Evolutionary conservation across 768 basidiomycete species (phyloP), one percentile per base, ranked within the genome.

Genomic region (Boletus rubropictus): DNA sequence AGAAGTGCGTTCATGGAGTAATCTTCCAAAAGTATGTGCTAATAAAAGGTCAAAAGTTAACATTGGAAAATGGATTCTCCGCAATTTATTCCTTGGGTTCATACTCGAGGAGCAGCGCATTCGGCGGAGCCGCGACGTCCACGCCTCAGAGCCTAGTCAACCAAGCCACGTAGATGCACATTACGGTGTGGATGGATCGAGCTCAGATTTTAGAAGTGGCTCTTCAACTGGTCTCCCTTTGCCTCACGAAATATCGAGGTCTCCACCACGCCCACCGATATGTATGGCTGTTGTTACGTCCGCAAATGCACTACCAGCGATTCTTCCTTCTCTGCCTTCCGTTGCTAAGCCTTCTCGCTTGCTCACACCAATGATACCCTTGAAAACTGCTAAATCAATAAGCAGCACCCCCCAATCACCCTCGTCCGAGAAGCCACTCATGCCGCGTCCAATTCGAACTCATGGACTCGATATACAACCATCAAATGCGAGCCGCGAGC

Each of bases 31-130:
- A 11, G 5, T 31, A 22, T 28, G 42, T 44, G 33, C 46, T 58
- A 36, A 57, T 50, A 37, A 11, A 12, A 14, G 36, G 29, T 42
- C 17, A 37, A 28, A 52, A 96, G 93, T 95, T 54, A 95, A 94
- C 63, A 72, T 95, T 37, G 93, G 90, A 1, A 94, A 89, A 69
- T 94, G 91, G 89, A 80, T 90, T 1, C 66, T 95, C 18, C 77
- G 85, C 24, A 95, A 94, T 62, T 68, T 96, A 12, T 96, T 95
- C 65, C 61, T 80, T 27, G 81, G 79, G 3, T 91, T 92, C 60
- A 75, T 90, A 42, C 73, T 74, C 10, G 88, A 89, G 58, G 80
- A 89, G 53, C 75, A 81, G 49, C 73, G 72, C n/a, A 46, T 59
- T 20, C 67, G 64, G 17, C 69, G 65, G 32, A 67, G 58, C 51